These are phyloP conservation scores for Exobasidium cylindrosporum DNA, from an alignment of 1,284 basidiomycete genomes.

Conservation along the genomic window DNA sequence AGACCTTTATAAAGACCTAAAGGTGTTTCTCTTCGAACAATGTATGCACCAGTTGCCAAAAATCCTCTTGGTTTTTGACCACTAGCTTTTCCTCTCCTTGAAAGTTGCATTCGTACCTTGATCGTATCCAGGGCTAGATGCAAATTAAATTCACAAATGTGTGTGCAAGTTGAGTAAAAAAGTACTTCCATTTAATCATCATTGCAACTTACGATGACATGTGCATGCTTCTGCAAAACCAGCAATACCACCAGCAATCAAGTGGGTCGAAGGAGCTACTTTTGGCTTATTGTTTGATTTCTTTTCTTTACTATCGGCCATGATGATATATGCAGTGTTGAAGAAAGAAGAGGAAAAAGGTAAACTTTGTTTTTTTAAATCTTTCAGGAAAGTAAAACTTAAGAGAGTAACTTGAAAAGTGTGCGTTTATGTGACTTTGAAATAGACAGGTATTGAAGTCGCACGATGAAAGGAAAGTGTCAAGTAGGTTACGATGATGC, in stretches of 20 bases:
- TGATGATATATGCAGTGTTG: too few species aligned
- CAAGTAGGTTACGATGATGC: too few species aligned
- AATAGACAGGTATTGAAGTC: too few species aligned
- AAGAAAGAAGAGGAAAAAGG: too few species aligned
- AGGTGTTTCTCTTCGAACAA: constrained; percentile 85
- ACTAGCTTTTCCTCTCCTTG: constrained; percentile 35
- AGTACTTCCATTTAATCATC: too few species aligned
- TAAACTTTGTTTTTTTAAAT: too few species aligned
- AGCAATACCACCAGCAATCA: constrained; percentile 55
- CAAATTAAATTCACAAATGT: neutral
- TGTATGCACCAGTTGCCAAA: constrained; percentile 84
- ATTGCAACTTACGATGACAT: constrained; percentile 55
- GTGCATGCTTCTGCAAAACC: constrained; percentile 55
- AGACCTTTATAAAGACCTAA: constrained; percentile 97
- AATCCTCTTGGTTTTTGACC: constrained; percentile 75
- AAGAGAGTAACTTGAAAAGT: too few species aligned
- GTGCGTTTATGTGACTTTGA: too few species aligned
- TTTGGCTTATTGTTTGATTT: constrained; percentile 42
- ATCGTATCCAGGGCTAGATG: constrained; percentile 73
- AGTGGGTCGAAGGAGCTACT: constrained; percentile 52
- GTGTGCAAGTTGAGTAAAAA: neutral
- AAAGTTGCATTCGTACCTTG: constrained; percentile 93
- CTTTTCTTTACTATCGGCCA: neutral
- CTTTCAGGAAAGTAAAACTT: too few species aligned
- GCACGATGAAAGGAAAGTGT: too few species aligned